Conservation (phyloP, 78 protist genomes). For the Bigelowiella natans region DNA sequence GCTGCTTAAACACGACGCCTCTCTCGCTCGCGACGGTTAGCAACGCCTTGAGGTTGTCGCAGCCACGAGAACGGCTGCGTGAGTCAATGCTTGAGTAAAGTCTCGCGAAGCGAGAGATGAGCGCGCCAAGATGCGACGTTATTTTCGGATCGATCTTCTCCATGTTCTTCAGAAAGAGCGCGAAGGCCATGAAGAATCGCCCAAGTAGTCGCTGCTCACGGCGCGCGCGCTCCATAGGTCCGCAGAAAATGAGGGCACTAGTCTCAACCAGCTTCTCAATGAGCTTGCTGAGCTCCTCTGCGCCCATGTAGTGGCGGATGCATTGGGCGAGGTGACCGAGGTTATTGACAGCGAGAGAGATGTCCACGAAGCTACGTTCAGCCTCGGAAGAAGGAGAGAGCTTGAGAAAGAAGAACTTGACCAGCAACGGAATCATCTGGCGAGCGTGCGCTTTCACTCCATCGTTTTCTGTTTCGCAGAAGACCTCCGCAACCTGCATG, state of each 20-base stretch:
- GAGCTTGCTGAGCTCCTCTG: neutral
- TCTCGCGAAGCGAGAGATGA: neutral
- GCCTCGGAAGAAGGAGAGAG: too few relatives aligned
- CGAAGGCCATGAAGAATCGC: neutral
- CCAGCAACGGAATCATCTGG: too few relatives aligned
- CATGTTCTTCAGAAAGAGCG: neutral
- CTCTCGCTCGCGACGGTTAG: neutral
- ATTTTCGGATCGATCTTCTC: neutral
- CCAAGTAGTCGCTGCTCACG: too few relatives aligned
- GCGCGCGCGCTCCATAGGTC: too few relatives aligned
- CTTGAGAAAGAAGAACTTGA: too few relatives aligned
- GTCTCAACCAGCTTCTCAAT: neutral
- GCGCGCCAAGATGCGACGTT: neutral
- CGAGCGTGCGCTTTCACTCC: too few relatives aligned
- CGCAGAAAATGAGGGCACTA: too few relatives aligned
- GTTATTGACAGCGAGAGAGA: neutral
- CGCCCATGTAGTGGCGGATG: neutral
- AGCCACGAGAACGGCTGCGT: neutral
- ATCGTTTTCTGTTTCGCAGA: too few relatives aligned
- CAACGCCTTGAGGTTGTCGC: neutral
- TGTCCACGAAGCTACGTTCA: neutral
- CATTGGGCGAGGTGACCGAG: neutral
- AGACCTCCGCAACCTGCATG: neutral
- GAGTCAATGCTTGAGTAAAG: neutral
- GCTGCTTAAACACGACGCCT: neutral